Conservation (phyloP, 2,329 filamentous ascomycete species). For the Arthrobotrys iridis region DNA sequence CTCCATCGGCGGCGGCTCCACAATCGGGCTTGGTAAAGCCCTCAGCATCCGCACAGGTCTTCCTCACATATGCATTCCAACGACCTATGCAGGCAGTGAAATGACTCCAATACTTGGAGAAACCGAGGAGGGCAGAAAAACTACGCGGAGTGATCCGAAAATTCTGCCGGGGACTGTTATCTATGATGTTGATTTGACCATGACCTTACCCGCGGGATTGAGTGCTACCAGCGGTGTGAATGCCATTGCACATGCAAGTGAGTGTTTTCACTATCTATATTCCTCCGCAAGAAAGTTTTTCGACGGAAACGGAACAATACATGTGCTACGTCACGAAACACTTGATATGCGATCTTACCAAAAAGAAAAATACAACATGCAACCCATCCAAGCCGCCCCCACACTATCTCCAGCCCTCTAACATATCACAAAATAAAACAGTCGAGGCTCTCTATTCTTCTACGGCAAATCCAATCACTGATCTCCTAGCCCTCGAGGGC, state of each 20-base stretch:
- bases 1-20: slow-evolving; percentile 72
- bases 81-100: slow-evolving; percentile 71
- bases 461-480: slow-evolving; percentile 71
- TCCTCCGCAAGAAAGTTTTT: not conserved
- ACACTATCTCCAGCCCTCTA: not conserved
- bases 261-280: slow-evolving; percentile 5
- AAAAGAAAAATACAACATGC: slow-evolving; percentile 40
- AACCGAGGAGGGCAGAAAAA: slow-evolving; percentile 69
- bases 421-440: slow-evolving; percentile 7
- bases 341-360: slow-evolving; percentile 6
- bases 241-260: slow-evolving; percentile 70
- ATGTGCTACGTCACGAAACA: slow-evolving; percentile 37
- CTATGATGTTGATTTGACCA: slow-evolving; percentile 72
- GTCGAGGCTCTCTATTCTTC: slow-evolving; percentile 73
- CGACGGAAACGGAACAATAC: not conserved
- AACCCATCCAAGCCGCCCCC: slow-evolving; percentile 16
- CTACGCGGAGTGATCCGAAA: slow-evolving; percentile 68
- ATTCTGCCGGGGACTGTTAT: slow-evolving; percentile 72
- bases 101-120: slow-evolving; percentile 74
- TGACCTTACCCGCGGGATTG: slow-evolving; percentile 68
- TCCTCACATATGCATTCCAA: slow-evolving; percentile 71
- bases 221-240: slow-evolving; percentile 72
- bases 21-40: slow-evolving; percentile 71
- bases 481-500: slow-evolving; percentile 69
- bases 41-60: slow-evolving; percentile 67